Percentiles rank a stretch among this genome's conserved stretches.
Conservation (phyloP, 2,329 filamentous ascomycete genomes). For the Botrytis fabae region DNA sequence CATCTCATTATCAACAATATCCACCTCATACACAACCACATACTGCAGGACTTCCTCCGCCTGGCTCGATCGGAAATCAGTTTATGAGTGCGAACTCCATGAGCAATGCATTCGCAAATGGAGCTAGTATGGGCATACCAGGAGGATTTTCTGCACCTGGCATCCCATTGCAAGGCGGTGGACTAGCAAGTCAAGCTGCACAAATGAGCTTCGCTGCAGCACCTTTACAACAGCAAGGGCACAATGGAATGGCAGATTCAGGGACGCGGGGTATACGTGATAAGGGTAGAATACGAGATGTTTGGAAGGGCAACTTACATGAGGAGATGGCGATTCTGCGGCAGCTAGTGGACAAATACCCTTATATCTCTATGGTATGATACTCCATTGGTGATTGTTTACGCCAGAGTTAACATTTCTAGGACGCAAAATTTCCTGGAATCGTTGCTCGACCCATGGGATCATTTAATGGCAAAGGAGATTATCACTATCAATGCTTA, state of each 20-base stretch:
- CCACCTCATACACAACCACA: conserved; percentile 49
- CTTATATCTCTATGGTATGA: conserved; percentile 93
- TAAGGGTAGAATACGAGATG: conserved; percentile 86
- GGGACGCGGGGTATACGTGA: conserved; percentile 57
- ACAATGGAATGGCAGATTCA: conserved; percentile 53
- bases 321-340: conserved; percentile 87
- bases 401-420: conserved; percentile 34
- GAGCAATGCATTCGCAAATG: conserved; percentile 46
- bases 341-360: conserved; percentile 83
- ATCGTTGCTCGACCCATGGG: conserved; percentile 96
- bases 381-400: conserved; percentile 24
- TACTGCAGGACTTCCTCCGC: conserved; percentile 52
- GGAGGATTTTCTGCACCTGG: conserved; percentile 59
- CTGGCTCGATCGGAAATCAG: conserved; percentile 66
- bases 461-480: conserved; percentile 88
- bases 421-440: conserved; percentile 99
- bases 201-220: conserved; percentile 82
- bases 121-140: conserved; percentile 55
- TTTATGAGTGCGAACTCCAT: conserved; percentile 46
- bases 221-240: conserved; percentile 60
- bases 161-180: conserved; percentile 52
- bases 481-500: conserved; percentile 98
- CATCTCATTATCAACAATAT: conserved; percentile 48
- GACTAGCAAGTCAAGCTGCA: conserved; percentile 82
- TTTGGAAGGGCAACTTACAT: conserved; percentile 89